Conservation (phyloP, 2,329 filamentous ascomycete species). For the Coniochaeta sp. region DNA sequence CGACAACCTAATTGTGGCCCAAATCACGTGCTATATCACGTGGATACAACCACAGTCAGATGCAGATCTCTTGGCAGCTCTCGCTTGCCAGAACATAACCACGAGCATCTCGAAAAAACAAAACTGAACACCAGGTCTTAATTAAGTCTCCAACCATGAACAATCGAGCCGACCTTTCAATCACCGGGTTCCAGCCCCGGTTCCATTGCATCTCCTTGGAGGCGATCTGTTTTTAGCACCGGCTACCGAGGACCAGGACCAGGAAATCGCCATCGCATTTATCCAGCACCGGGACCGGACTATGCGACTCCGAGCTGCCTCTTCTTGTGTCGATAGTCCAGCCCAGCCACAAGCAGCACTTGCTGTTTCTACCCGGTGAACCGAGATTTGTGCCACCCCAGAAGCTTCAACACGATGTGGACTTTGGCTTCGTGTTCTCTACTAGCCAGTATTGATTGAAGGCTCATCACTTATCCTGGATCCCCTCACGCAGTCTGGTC, state of each 20-base stretch:
- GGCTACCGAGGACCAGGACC: not conserved
- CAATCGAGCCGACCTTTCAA: not conserved
- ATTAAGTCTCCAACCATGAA: too few species aligned
- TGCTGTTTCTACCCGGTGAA: not conserved
- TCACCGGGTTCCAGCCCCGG: not conserved
- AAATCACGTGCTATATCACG: not conserved
- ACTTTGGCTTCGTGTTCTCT: not conserved
- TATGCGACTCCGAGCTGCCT: not conserved
- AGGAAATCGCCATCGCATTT: not conserved
- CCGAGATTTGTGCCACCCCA: not conserved
- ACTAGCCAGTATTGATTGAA: too few species aligned
- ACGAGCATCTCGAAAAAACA: too few species aligned
- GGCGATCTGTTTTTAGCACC: not conserved
- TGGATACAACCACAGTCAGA: too few species aligned
- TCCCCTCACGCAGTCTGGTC: too few species aligned
- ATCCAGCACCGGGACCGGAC: not conserved
- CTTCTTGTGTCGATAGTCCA: not conserved
- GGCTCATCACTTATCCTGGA: too few species aligned
- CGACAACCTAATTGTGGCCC: not conserved
- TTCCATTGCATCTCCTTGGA: not conserved
- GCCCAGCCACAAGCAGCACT: too few species aligned
- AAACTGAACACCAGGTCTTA: too few species aligned
- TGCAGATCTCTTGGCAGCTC: too few species aligned
- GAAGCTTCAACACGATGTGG: not conserved
- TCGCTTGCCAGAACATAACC: too few species aligned